Conservation (phyloP, 2,329 filamentous ascomycete species). For the Clonostachys chloroleuca region DNA sequence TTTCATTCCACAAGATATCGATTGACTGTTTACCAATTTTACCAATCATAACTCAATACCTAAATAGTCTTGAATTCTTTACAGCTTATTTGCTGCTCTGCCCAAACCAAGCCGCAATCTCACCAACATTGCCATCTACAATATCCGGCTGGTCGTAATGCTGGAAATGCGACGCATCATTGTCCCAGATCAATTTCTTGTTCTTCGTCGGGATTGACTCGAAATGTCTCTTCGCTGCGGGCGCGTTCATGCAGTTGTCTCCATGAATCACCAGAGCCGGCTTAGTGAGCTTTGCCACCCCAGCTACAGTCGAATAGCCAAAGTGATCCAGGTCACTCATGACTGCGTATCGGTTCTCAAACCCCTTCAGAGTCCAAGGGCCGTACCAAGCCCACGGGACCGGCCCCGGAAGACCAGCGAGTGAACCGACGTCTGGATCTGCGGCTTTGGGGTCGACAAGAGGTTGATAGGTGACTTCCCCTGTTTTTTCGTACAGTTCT, state of each 20-base stretch:
- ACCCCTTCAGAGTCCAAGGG: conserved; percentile 17
- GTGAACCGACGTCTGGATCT: conserved; percentile 11
- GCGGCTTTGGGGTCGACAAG: conserved; percentile 13
- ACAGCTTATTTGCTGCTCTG: not conserved
- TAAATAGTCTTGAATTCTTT: no score
- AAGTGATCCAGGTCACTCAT: conserved; percentile 23
- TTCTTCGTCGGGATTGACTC: conserved; percentile 13
- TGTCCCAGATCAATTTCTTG: conserved; percentile 20
- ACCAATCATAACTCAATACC: no score
- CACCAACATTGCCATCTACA: conserved; percentile 17
- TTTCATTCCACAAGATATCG: no score
- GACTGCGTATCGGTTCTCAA: conserved; percentile 20
- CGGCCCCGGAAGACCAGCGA: conserved; percentile 17
- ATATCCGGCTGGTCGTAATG: conserved; percentile 18
- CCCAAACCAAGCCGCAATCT: conserved; percentile 16
- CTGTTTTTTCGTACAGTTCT: conserved; percentile 16
- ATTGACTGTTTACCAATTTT: no score
- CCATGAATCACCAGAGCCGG: conserved; percentile 19
- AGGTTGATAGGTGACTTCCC: conserved; percentile 18
- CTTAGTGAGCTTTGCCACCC: conserved; percentile 17
- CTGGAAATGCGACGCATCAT: conserved; percentile 17
- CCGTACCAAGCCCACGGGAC: conserved; percentile 21
- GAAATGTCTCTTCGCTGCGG: conserved; percentile 16
- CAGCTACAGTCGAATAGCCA: conserved; percentile 16
- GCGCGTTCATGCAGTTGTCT: conserved; percentile 20